Evolutionary conservation across 2,329 filamentous ascomycete genomes (phyloP), one percentile per base, ranked within the genome.

Genomic region (Fusarium sp.): DNA sequence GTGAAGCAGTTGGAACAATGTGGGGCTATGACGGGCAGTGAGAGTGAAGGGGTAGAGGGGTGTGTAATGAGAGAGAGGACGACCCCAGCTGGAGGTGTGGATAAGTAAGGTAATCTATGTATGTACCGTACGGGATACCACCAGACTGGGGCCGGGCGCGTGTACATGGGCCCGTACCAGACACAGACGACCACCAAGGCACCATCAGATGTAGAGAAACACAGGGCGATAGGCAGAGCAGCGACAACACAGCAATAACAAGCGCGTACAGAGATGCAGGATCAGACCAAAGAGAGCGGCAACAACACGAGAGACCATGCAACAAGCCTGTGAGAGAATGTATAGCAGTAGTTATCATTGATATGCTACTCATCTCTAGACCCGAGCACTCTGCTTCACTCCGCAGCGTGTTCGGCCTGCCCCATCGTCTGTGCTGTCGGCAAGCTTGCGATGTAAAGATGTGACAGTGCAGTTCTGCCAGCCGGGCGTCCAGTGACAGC

Each of bases 1-100:
- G 75, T 76, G 75, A 73, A 68, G 75, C 70, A 68, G 68, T 68
- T 70, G 61, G 71, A 73, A 75, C 59, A 74, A 57, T 55, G 73
- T 70, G 67, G 67, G 67, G 64, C 71, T 75, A 74, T 75, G 75
- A 73, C 55, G 68, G 75, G 57, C 60, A 59, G 30, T 60, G 56
- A 62, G 51, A 62, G 67, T 67, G 72, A 72, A 76, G 75, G 74
- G 71, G 75, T 56, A 74, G 66, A 36, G 68, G 65, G 41, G 73
- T 66, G 73, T 67, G 71, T 66, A 58, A 62, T 61, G 61, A 66
- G 34, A 26, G 38, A 45, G 55, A 55, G 28, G 39, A 54, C 68
- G 30, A 62, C 68, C 72, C 72, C 67, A 65, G 73, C 60, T 65
- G 59, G 61, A 71, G 66, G 68, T 69, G 72, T 70, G 68, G 68